These are phyloP conservation scores for Hemileccinum rubropunctum DNA, from an alignment of 768 basidiomycete genomes.

Conservation along the genomic window DNA sequence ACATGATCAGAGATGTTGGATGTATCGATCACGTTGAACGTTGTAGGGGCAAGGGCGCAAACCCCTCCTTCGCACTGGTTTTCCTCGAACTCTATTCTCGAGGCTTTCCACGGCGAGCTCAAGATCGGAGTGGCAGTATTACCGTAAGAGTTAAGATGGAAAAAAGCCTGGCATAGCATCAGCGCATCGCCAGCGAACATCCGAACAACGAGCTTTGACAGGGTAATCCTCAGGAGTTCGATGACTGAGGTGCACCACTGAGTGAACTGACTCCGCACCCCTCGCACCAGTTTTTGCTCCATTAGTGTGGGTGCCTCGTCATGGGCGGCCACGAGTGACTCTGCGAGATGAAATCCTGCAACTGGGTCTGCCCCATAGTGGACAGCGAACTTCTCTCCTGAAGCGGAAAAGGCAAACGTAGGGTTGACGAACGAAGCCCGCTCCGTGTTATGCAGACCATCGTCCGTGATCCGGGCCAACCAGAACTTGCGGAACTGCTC, in stretches of 20 bases:
- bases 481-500: slow-evolving; percentile 28
- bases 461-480: slow-evolving; percentile 25
- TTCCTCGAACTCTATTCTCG: slow-evolving; percentile 22
- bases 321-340: slow-evolving; percentile 14
- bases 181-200: slow-evolving; percentile 31
- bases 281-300: slow-evolving; percentile 17
- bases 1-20: slow-evolving; percentile 32
- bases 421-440: slow-evolving; percentile 24
- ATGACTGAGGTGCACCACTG: slow-evolving; percentile 27
- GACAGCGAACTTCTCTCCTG: slow-evolving; percentile 21
- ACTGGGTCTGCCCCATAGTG: slow-evolving; percentile 32
- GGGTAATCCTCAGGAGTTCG: slow-evolving; percentile 3
- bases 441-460: slow-evolving; percentile 14
- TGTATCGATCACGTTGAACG: slow-evolving; percentile 34
- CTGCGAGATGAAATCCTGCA: slow-evolving; percentile 32
- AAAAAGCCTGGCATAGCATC: slow-evolving; percentile 27
- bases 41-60: slow-evolving; percentile 22
- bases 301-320: slow-evolving; percentile 7
- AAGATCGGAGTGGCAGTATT: slow-evolving; percentile 16
- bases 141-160: slow-evolving; percentile 5
- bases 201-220: slow-evolving; percentile 19
- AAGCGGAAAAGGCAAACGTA: slow-evolving; percentile 28
- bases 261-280: slow-evolving; percentile 22
- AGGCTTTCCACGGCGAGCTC: slow-evolving; percentile 23
- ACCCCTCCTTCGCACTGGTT: slow-evolving; percentile 16